Percentiles rank a stretch among this genome's conserved stretches.
Conservation (phyloP, 2,329 filamentous ascomycete species). For the Epichloe festucae region DNA sequence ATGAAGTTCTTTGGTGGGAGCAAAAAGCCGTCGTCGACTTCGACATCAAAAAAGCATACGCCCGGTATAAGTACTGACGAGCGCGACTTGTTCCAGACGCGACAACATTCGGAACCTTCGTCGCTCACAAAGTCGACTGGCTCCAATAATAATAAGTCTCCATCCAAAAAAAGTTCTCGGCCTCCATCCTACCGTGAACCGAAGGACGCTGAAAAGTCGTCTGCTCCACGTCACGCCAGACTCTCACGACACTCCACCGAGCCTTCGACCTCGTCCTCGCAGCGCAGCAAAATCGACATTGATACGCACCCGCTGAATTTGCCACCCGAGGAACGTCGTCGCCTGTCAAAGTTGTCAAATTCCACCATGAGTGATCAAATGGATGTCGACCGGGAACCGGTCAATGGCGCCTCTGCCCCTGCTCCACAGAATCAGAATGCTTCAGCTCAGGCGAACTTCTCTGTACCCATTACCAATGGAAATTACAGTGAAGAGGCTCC, state of each 20-base stretch:
- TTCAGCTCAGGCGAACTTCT: slow-evolving; percentile 31
- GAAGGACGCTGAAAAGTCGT: slow-evolving; percentile 8
- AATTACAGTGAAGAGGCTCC: slow-evolving; percentile 37
- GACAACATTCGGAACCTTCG: slow-evolving; percentile 23
- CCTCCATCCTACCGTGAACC: slow-evolving; percentile 18
- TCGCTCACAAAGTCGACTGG: slow-evolving; percentile 25
- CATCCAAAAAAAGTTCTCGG: slow-evolving; percentile 17
- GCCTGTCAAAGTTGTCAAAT: slow-evolving; percentile 54
- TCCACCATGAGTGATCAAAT: slow-evolving; percentile 51
- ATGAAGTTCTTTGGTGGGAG: slow-evolving; percentile 38
- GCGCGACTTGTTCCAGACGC: slow-evolving; percentile 22
- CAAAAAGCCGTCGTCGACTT: slow-evolving; percentile 24
- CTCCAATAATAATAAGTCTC: slow-evolving; percentile 17
- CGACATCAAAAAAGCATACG: slow-evolving; percentile 26
- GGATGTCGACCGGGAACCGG: slow-evolving; percentile 60
- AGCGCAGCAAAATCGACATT: slow-evolving; percentile 45
- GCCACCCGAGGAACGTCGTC: slow-evolving; percentile 75
- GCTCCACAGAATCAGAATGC: slow-evolving; percentile 24
- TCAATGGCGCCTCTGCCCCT: slow-evolving; percentile 40
- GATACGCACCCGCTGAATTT: slow-evolving; percentile 83
- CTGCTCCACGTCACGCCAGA: slow-evolving; percentile 23
- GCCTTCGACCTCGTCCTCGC: slow-evolving; percentile 30
- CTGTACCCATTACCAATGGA: slow-evolving; percentile 39
- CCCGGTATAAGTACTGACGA: slow-evolving; percentile 21
- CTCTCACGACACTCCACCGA: slow-evolving; percentile 38